These are phyloP conservation scores for Candida verbasci DNA, from an alignment of 805 yeast species.

Conservation along the genomic window DNA sequence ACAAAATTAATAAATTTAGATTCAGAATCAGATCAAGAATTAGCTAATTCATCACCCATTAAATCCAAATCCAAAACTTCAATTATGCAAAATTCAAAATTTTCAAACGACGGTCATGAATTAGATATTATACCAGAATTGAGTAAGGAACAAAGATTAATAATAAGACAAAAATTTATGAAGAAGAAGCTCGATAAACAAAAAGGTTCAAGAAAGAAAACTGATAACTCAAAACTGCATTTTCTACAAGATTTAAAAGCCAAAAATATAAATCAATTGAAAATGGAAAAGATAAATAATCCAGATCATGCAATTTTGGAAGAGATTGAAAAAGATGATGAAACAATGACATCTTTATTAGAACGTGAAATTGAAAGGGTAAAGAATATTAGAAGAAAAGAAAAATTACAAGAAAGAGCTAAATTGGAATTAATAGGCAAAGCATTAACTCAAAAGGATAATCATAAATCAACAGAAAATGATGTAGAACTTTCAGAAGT, in stretches of 20 bases:
- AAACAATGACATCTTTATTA: constrained; percentile 40
- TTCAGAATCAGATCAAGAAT: constrained; percentile 22
- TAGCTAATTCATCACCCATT: constrained; percentile 2
- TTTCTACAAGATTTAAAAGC: background rate
- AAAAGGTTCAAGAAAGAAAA: no score
- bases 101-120: constrained; percentile 10
- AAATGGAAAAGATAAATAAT: constrained; percentile 15
- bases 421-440: constrained; percentile 25
- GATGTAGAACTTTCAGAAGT: constrained; percentile 14
- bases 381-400: constrained; percentile 40
- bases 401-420: constrained; percentile 35
- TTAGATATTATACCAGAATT: constrained; percentile 22
- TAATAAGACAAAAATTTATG: constrained; percentile 29
- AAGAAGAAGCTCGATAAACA: constrained; percentile 14
- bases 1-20: constrained; percentile 19
- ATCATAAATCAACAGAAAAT: constrained; percentile 8
- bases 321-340: constrained; percentile 40
- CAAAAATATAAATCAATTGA: constrained; percentile 45
- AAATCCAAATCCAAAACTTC: background rate
- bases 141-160: constrained; percentile 27
- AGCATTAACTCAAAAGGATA: constrained; percentile 12
- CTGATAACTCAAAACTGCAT: no score
- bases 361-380: constrained; percentile 50
- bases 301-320: constrained; percentile 26
- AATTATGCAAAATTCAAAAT: no score